Evolutionary conservation across 768 basidiomycete genomes (phyloP).

Genomic region (Amyloporia xantha): DNA sequence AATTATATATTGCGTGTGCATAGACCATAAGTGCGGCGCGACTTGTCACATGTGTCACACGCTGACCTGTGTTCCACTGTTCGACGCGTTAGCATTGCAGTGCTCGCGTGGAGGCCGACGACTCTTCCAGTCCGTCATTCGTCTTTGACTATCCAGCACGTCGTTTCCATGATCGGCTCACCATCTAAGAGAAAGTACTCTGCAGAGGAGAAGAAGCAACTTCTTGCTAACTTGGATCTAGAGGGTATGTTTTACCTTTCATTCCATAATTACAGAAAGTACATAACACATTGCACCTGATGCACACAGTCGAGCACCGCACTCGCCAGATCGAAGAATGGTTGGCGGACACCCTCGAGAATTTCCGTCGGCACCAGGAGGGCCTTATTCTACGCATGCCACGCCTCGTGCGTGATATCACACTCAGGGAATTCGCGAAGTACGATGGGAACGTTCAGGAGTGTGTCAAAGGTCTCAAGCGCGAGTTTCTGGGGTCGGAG

Average conservation of each 20-base stretch:
- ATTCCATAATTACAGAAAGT: no score
- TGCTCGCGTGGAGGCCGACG: no score
- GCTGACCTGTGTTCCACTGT: not conserved
- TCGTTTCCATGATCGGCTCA: not conserved
- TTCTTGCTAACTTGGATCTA: conserved; percentile 71
- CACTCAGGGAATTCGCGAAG: conserved; percentile 74
- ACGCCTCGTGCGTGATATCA: conserved; percentile 62
- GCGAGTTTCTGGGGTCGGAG: conserved; percentile 47
- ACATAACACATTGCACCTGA: not conserved
- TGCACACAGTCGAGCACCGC: conserved; percentile 57
- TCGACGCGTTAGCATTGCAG: not conserved
- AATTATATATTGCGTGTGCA: no score
- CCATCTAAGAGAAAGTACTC: conserved; percentile 32
- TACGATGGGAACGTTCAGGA: conserved; percentile 73
- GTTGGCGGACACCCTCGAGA: conserved; percentile 67
- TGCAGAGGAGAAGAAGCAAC: conserved; percentile 67
- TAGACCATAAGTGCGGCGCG: no score
- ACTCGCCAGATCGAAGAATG: conserved; percentile 68
- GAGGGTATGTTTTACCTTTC: conserved; percentile 45
- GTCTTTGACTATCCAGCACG: not conserved
- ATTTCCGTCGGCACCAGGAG: conserved; percentile 71
- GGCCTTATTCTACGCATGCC: conserved; percentile 69
- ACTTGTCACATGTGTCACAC: not conserved
- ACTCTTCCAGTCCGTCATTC: no score
- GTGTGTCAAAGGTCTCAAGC: conserved; percentile 62